These are phyloP conservation scores for Conticribra weissflogii DNA, from an alignment of 108 stramenopile genomes.

Conservation along the genomic window DNA sequence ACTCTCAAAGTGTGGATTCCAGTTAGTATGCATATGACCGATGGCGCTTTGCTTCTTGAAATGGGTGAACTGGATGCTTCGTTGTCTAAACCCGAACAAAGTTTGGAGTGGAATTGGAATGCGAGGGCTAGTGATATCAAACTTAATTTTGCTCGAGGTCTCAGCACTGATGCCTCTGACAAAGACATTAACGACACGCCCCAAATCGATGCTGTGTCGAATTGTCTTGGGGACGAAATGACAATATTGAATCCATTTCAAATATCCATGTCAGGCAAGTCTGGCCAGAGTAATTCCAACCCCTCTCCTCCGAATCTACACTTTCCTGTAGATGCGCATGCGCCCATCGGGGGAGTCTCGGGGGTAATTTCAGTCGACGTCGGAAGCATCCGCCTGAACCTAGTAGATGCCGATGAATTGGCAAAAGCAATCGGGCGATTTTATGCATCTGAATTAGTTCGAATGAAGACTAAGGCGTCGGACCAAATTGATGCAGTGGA, in stretches of 20 bases:
- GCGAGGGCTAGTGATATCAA: slow-evolving; percentile 59
- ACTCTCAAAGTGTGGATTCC: slow-evolving; percentile 84
- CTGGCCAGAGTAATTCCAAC: too few relatives aligned
- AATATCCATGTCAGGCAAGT: too few relatives aligned
- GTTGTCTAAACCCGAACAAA: slow-evolving; percentile 45
- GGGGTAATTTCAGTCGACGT: slow-evolving; percentile 40
- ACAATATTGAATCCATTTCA: slow-evolving; percentile 33
- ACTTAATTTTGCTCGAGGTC: slow-evolving; percentile 53
- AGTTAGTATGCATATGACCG: slow-evolving; percentile 40
- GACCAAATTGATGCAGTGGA: neutral
- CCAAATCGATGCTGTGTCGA: slow-evolving; percentile 27
- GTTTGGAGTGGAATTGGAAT: slow-evolving; percentile 48
- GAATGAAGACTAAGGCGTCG: slow-evolving; percentile 13
- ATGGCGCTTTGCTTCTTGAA: slow-evolving; percentile 72
- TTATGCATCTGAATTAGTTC: slow-evolving; percentile 21
- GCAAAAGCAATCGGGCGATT: slow-evolving; percentile 34
- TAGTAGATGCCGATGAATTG: slow-evolving; percentile 69
- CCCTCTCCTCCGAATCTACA: neutral
- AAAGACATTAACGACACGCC: slow-evolving; percentile 2
- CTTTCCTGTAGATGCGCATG: neutral
- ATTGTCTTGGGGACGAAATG: slow-evolving; percentile 21
- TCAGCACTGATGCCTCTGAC: neutral
- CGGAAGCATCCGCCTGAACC: slow-evolving; percentile 64
- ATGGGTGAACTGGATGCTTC: slow-evolving; percentile 61
- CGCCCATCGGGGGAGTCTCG: slow-evolving; percentile 2